Percentiles rank a stretch among this genome's conserved stretches.
Evolutionary conservation across 2,329 filamentous ascomycete species (phyloP).

Genomic region (Venturia effusa): DNA sequence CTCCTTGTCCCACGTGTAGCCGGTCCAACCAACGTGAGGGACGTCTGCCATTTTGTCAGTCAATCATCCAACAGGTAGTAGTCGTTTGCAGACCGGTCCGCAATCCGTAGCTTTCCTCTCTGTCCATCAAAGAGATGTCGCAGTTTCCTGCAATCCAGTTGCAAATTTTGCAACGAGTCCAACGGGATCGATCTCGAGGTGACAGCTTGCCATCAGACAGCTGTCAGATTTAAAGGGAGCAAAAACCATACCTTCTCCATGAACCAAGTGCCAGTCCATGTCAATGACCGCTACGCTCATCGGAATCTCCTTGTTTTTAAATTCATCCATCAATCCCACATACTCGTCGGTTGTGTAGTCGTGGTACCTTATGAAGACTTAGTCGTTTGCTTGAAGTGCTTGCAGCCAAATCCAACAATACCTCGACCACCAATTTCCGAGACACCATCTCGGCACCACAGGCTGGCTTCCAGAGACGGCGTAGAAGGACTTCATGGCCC

Average conservation of each 20-base stretch:
- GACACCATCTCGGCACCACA: constrained; percentile 43
- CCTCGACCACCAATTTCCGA: constrained; percentile 57
- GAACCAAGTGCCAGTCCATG: constrained; percentile 56
- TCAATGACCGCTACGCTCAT: constrained; percentile 49
- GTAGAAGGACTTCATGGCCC: constrained; percentile 44
- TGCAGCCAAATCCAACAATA: constrained; percentile 25
- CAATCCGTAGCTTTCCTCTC: no score
- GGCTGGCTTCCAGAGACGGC: constrained; percentile 46
- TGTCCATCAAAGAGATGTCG: no score
- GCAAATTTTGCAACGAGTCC: no score
- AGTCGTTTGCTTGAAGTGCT: no score
- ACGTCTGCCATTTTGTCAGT: constrained; percentile 15
- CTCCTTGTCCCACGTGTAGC: constrained; percentile 51
- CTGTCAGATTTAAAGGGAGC: background rate
- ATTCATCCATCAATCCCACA: constrained; percentile 45
- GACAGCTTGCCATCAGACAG: no score
- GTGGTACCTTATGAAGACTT: constrained; percentile 37
- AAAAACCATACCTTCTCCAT: background rate
- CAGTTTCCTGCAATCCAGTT: no score
- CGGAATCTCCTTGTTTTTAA: constrained; percentile 40
- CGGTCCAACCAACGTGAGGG: constrained; percentile 41
- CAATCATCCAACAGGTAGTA: background rate
- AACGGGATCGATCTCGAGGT: no score
- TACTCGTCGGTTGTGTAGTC: constrained; percentile 47
- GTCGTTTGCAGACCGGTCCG: no score